These are phyloP conservation scores for Aspergillus sclerotiicarbonarius DNA, from an alignment of 495 filamentous ascomycete species.

Conservation along the genomic window DNA sequence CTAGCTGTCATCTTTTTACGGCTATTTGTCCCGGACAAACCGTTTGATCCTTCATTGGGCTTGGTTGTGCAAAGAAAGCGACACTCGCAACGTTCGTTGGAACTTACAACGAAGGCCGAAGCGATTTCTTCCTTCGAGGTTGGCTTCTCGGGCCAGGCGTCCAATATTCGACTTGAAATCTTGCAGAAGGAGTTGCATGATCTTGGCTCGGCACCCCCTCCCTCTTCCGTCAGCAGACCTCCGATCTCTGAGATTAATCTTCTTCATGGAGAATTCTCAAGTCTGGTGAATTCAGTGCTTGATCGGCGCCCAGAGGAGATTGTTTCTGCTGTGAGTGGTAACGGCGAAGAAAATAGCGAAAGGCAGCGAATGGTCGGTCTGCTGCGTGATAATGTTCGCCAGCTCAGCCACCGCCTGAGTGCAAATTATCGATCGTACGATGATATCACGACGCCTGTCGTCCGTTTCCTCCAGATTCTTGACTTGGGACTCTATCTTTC, in stretches of 20 bases:
- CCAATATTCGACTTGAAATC: constrained; percentile 59
- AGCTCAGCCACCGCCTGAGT: constrained; percentile 64
- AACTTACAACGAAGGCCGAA: constrained; percentile 55
- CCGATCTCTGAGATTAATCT: constrained; percentile 59
- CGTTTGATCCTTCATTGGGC: constrained; percentile 81
- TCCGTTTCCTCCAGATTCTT: constrained; percentile 79
- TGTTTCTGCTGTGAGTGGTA: constrained; percentile 19
- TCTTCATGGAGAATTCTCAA: constrained; percentile 81
- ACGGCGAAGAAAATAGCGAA: constrained; percentile 9
- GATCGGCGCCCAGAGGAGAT: constrained; percentile 50
- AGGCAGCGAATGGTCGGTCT: constrained; percentile 45
- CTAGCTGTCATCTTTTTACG: constrained; percentile 52
- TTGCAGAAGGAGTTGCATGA: constrained; percentile 56
- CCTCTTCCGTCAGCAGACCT: constrained; percentile 72
- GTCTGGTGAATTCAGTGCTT: constrained; percentile 65
- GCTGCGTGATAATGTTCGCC: constrained; percentile 67
- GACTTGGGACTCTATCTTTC: constrained; percentile 70
- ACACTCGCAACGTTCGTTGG: constrained; percentile 53
- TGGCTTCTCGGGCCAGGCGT: constrained; percentile 63
- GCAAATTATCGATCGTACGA: constrained; percentile 72
- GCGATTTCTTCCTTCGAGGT: constrained; percentile 64
- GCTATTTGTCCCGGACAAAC: constrained; percentile 81
- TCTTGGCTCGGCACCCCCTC: constrained; percentile 60
- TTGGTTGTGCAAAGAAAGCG: constrained; percentile 69
- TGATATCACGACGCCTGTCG: constrained; percentile 74